These are phyloP conservation scores for Neospora caninum DNA, from an alignment of 169 alveolate genomes.

Conservation along the genomic window DNA sequence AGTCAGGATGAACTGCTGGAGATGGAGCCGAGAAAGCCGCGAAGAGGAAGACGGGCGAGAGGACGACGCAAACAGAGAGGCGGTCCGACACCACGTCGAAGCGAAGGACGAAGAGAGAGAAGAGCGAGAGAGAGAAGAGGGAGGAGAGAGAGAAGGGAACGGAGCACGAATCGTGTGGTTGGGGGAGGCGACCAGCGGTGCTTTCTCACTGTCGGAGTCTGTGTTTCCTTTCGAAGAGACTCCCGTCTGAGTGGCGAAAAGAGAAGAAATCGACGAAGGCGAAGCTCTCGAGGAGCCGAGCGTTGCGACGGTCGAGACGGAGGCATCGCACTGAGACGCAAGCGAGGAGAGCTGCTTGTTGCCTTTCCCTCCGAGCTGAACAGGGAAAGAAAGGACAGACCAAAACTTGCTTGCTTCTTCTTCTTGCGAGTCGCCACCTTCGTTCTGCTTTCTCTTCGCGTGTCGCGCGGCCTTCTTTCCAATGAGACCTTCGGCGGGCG, in stretches of 20 bases:
- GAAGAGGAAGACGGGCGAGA: background rate
- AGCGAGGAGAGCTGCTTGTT: too few relatives aligned
- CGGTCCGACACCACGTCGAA: background rate
- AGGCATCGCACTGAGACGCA: background rate
- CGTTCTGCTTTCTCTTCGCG: background rate
- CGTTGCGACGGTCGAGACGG: background rate
- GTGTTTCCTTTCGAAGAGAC: too few relatives aligned
- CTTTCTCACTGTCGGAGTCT: too few relatives aligned
- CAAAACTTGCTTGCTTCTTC: background rate
- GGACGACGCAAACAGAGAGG: background rate
- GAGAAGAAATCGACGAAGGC: background rate
- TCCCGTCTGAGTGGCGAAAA: too few relatives aligned
- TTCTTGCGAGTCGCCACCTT: background rate
- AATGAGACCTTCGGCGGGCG: background rate
- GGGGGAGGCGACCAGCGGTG: too few relatives aligned
- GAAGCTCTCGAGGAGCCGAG: background rate
- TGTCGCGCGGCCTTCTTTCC: background rate
- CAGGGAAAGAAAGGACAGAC: background rate
- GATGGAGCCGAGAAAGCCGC: background rate
- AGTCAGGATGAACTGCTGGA: conserved; percentile 60
- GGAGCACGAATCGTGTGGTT: too few relatives aligned
- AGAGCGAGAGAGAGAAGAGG: background rate
- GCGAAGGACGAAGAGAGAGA: background rate
- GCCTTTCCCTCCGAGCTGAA: too few relatives aligned
- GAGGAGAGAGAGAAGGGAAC: background rate